These are phyloP conservation scores for Exophiala sp. DNA, from an alignment of 2,329 filamentous ascomycete genomes.

Conservation along the genomic window DNA sequence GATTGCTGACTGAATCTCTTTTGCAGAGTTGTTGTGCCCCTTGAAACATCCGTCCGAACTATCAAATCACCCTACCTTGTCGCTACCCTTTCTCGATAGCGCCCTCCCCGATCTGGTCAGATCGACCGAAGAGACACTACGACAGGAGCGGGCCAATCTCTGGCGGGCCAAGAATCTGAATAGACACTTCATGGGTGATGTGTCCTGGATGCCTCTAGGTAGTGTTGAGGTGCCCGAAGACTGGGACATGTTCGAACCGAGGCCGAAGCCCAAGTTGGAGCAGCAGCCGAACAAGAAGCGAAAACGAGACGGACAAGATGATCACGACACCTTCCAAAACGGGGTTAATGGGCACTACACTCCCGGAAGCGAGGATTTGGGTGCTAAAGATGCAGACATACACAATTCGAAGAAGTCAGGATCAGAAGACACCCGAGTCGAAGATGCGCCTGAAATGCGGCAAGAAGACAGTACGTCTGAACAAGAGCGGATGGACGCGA, in stretches of 20 bases:
- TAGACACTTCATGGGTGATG: conserved; percentile 55
- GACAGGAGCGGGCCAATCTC: conserved; percentile 51
- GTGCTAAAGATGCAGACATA: background rate
- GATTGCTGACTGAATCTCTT: conserved; percentile 4
- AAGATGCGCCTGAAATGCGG: background rate
- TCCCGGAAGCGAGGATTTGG: background rate
- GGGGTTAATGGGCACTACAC: conserved; percentile 19
- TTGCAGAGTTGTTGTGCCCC: conserved; percentile 53
- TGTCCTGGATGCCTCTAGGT: conserved; percentile 53
- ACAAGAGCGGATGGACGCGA: background rate
- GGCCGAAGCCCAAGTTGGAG: conserved; percentile 12
- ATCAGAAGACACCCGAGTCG: background rate
- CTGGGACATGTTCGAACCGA: conserved; percentile 43
- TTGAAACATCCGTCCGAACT: conserved; percentile 57
- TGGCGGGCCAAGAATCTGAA: conserved; percentile 55
- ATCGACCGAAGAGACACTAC: conserved; percentile 52
- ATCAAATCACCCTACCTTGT: conserved; percentile 53
- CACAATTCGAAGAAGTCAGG: background rate
- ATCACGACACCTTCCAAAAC: conserved; percentile 16
- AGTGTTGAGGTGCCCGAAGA: conserved; percentile 49
- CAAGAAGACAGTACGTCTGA: background rate
- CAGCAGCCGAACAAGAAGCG: conserved; percentile 18
- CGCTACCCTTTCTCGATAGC: conserved; percentile 53
- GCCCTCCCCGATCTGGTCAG: conserved; percentile 53
- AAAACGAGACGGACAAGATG: conserved; percentile 15